phyloP scores from a whole-genome alignment of 768 basidiomycete species.

The Mycena leptocephala region DNA sequence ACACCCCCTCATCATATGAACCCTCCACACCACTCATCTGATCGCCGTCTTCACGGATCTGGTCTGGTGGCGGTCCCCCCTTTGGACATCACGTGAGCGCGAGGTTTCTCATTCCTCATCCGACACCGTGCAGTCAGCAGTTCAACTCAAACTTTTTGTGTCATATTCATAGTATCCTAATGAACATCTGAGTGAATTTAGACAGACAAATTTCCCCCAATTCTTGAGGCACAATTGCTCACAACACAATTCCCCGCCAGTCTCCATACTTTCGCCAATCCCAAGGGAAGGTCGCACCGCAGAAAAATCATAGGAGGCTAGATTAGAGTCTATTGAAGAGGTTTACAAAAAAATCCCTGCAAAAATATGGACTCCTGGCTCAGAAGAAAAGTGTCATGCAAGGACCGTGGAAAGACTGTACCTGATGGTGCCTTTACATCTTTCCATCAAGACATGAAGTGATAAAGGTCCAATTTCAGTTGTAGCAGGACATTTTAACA shows the following conservation, averaged over 20 bases:
- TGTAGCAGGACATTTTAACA: too few relatives aligned
- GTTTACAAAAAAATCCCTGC: neutral
- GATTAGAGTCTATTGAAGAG: slow-evolving; percentile 7
- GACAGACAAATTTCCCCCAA: neutral
- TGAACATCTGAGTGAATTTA: neutral
- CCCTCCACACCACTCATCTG: too few relatives aligned
- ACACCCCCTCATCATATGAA: too few relatives aligned
- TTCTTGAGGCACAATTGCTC: neutral
- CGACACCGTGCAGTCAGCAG: neutral
- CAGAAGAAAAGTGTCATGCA: too few relatives aligned
- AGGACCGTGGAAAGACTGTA: neutral
- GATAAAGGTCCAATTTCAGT: too few relatives aligned
- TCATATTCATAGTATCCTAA: neutral
- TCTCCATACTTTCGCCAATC: neutral
- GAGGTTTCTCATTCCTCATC: neutral
- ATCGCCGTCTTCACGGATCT: too few relatives aligned
- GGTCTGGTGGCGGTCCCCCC: too few relatives aligned
- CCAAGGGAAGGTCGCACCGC: neutral
- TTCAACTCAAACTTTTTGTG: neutral
- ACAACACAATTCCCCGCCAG: neutral
- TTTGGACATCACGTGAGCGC: neutral
- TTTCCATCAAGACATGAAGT: too few relatives aligned
- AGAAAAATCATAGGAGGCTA: neutral
- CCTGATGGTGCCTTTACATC: too few relatives aligned
- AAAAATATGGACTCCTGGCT: neutral